Evolutionary conservation across 345 rosid genomes (phyloP).

Genomic region (Lepidium africanum): DNA sequence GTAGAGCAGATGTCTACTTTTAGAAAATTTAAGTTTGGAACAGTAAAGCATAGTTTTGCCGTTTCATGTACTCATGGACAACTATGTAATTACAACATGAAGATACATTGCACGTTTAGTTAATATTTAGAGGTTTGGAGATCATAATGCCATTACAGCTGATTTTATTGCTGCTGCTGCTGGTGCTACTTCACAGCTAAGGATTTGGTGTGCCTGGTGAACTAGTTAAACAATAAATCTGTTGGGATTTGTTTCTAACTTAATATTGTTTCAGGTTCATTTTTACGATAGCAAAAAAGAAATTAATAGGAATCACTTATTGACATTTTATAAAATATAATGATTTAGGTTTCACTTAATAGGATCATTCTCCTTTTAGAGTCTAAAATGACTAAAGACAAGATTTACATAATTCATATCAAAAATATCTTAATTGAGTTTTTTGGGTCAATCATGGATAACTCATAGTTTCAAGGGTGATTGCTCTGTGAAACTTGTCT

Average conservation of each 20-base stretch:
- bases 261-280: neutral
- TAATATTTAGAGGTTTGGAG: conserved; percentile 1
- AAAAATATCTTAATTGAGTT: neutral
- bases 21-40: conserved; percentile 7
- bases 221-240: conserved; percentile 3
- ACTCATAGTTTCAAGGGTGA: neutral
- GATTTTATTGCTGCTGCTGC: neutral
- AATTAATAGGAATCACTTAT: neutral
- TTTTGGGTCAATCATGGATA: conserved; percentile 1
- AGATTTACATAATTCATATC: neutral
- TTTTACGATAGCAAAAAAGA: neutral
- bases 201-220: neutral
- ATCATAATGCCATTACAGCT: neutral
- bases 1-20: conserved; percentile 9
- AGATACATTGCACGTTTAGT: neutral
- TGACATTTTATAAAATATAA: neutral
- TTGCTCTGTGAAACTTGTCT: conserved; percentile 6
- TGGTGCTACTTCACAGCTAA: conserved; percentile 8
- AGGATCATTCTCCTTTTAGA: neutral
- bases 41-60: conserved; percentile 4
- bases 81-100: neutral
- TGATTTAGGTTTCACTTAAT: neutral
- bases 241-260: conserved; percentile 5
- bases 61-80: conserved; percentile 16
- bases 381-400: neutral